phyloP scores from a whole-genome alignment of 768 basidiomycete species.

The Tephrocybe sp. region DNA sequence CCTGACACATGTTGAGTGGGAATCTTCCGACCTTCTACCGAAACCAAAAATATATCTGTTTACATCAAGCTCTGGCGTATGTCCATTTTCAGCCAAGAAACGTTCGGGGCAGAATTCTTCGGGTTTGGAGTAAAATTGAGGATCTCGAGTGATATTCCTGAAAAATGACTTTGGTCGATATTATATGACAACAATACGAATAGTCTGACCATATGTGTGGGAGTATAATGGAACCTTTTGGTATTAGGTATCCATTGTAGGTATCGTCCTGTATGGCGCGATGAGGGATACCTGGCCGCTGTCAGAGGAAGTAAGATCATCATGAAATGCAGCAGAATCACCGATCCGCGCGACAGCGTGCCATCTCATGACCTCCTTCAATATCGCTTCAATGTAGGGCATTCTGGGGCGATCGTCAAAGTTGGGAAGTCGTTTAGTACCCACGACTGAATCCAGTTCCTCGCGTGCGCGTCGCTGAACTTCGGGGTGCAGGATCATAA shows the following conservation, averaged over 20 bases:
- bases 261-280: conserved; percentile 11
- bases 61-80: conserved; percentile 30
- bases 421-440: conserved; percentile 25
- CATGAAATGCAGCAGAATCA: too few species aligned
- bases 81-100: conserved; percentile 23
- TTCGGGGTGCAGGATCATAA: conserved; percentile 28
- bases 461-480: conserved; percentile 28
- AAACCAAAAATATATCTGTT: conserved; percentile 42
- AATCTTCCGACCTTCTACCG: conserved; percentile 32
- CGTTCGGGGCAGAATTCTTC: conserved; percentile 33
- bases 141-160: conserved; percentile 24
- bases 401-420: conserved; percentile 24
- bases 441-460: conserved; percentile 30
- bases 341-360: conserved; percentile 25
- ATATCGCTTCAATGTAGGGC: conserved; percentile 27
- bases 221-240: conserved; percentile 13
- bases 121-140: conserved; percentile 19
- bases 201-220: conserved; percentile 14
- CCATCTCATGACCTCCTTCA: conserved; percentile 30
- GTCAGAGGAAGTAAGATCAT: too few species aligned
- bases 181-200: too few species aligned
- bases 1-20: background rate
- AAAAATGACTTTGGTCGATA: too few species aligned
- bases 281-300: conserved; percentile 16
- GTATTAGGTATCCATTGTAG: conserved; percentile 16